Base-by-base conservation (phyloP, 2,329 filamentous ascomycete species). In the Fusarium algeriense region DNA sequence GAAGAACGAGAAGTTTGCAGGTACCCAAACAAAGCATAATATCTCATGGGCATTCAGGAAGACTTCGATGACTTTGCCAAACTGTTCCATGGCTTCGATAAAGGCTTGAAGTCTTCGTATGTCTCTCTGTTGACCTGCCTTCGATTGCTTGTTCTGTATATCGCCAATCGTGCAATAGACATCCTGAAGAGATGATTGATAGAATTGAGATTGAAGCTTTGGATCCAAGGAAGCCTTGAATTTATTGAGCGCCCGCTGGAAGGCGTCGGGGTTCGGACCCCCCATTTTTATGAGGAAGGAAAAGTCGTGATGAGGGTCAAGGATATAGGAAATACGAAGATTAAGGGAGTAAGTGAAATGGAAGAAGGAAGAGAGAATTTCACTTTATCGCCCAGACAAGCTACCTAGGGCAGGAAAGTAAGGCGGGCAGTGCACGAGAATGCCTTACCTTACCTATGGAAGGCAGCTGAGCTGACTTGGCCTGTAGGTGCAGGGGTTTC, bases 1-100 rank as follows among this genome's bases (percentile, higher is more conserved):
- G n/a, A n/a, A n/a, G n/a, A n/a, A n/a, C n/a, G n/a, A n/a, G n/a
- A n/a, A n/a, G n/a, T n/a, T n/a, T n/a, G n/a, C n/a, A n/a, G n/a
- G n/a, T n/a, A 64, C 67, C 67, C 64, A 68, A 35, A 60, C 54
- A 32, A 70, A 60, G 28, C 60, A 56, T 10, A 56, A 30, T 32
- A 64, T 37, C 7, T 56, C 30, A 30, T 30, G 30, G 10, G 30
- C 30, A 30, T 30, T 30, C 30, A 30, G 30, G 4, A 30, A 30
- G 30, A 30, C 30, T 3, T 30, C 30, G 30, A 30, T 7, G 3
- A 30, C 30, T 30, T 30, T 30, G 2, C 30, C 30, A 30, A 30
- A 30, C 10, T 11, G 30, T 11, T 30, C 30, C 30, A 30, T 30
- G 30, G 30, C 30, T 30, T 30, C 30, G 30, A 30, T 30, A 7